These are phyloP conservation scores for Microsporum canis DNA, from an alignment of 2,329 filamentous ascomycete genomes.

Conservation along the genomic window DNA sequence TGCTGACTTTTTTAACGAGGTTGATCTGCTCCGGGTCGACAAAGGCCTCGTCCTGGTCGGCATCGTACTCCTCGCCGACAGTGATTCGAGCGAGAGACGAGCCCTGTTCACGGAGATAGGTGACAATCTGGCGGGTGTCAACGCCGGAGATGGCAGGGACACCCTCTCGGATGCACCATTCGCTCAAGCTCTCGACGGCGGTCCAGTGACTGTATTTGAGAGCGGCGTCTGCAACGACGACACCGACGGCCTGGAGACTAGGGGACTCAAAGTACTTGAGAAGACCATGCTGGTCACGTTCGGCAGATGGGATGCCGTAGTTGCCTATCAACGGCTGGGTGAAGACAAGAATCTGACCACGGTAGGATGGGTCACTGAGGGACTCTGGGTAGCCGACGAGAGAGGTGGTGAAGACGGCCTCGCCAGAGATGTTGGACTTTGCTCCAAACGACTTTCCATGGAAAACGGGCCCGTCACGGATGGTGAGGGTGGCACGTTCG, in stretches of 20 bases:
- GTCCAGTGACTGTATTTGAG: conserved; percentile 97
- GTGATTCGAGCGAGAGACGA: conserved; percentile 91
- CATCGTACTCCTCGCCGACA: conserved; percentile 94
- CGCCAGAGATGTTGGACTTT: conserved; percentile 90
- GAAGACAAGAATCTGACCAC: conserved; percentile 88
- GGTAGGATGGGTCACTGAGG: conserved; percentile 57
- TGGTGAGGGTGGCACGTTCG: conserved; percentile 84
- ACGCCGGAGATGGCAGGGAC: conserved; percentile 94
- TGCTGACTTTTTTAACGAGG: conserved; percentile 89
- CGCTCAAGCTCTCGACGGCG: conserved; percentile 79
- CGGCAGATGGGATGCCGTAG: conserved; percentile 84
- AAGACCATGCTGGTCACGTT: conserved; percentile 77
- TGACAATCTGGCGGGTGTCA: conserved; percentile 93
- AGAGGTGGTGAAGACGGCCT: conserved; percentile 97
- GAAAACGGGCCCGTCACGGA: conserved; percentile 91
- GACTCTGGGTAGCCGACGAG: conserved; percentile 96
- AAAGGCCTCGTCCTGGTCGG: conserved; percentile 93
- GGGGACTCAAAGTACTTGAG: conserved; percentile 98
- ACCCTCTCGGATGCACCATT: conserved; percentile 94
- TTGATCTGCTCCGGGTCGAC: conserved; percentile 94
- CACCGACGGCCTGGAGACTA: conserved; percentile 89
- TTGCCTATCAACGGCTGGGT: conserved; percentile 97
- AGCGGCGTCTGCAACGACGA: conserved; percentile 91
- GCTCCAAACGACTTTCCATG: conserved; percentile 94
- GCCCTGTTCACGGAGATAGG: conserved; percentile 87